Evolutionary conservation across 2,329 filamentous ascomycete genomes (phyloP), one percentile per base, ranked within the genome.

Genomic region (Alternaria postmessia): DNA sequence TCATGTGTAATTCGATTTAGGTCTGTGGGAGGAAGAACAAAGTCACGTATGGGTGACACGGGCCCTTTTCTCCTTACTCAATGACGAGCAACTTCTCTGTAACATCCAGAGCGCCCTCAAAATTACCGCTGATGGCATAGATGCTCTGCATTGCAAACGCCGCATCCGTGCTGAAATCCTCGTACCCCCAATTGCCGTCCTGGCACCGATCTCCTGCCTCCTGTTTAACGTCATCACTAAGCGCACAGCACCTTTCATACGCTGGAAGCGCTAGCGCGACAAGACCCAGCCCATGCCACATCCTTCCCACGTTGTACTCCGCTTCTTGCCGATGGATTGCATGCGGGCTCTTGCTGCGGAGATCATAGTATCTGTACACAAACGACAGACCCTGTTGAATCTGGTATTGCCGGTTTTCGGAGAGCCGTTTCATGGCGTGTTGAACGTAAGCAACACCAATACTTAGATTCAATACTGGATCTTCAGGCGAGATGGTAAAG

Each of bases 331-430:
- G 79, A 68, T 89, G 80, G 20, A 81, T 71, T 1, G 80, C 77
- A 5, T 79, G 67, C 8, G 74, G 75, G 6, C 77, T 79, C 32
- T 78, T 74, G 3, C 80, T 81, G 26, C 91, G 84, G 26, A 87
- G 74, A 3, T 87, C 83, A 66, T 91, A 89, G 78, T 96, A 96
- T 36, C 87, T 83, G 58, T 89, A 87, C 58, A 98, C 80, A 71
- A 97, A 97, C 0, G 89, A 84, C 51, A 97, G 85, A 0, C 93
- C 95, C 76, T 98, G 94, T 65, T 92, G 84, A 42, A 97, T 88
- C 41, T 93, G 87, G 73, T 92, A 94, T 74, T 98, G 94, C 2
- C 95, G 85, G 75, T 98, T 98, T 48, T 94, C 92, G 0, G 91
- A 89, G 77, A 96, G 92, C 2, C 94, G 87, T 77, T 98, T 97